Conservation (phyloP, 768 basidiomycete genomes). For the Trametes cinnabarina region DNA sequence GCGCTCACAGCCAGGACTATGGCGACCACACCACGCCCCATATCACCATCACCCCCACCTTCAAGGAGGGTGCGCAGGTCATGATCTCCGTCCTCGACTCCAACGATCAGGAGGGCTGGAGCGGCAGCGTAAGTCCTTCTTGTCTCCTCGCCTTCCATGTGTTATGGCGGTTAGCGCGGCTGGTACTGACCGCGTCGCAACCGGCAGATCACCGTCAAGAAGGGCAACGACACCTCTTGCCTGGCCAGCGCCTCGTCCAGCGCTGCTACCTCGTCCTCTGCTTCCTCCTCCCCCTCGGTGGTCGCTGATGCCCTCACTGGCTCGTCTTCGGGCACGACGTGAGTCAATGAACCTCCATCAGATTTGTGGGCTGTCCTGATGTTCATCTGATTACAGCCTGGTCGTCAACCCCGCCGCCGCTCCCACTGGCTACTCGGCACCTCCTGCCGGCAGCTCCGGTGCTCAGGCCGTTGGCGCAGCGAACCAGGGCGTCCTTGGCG, state of each 20-base stretch:
- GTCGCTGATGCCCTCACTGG: conserved; percentile 5
- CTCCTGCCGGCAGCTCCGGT: conserved; percentile 18
- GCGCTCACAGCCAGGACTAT: conserved; percentile 51
- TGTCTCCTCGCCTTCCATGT: not conserved
- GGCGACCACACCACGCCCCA: conserved; percentile 45
- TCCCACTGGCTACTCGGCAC: conserved; percentile 17
- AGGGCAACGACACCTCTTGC: conserved; percentile 40
- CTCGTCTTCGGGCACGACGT: conserved; percentile 16
- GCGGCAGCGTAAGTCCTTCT: conserved; percentile 53
- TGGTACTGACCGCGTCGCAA: not conserved
- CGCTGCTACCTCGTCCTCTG: conserved; percentile 11
- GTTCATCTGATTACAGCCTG: conserved; percentile 7
- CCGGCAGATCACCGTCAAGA: conserved; percentile 36
- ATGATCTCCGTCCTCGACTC: conserved; percentile 54
- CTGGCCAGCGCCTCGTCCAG: conserved; percentile 25
- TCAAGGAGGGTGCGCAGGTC: conserved; percentile 49
- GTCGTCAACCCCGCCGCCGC: conserved; percentile 11
- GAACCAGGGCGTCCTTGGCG: conserved; percentile 29
- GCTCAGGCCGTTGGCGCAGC: conserved; percentile 35
- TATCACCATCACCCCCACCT: conserved; percentile 42
- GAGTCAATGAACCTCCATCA: conserved; percentile 1
- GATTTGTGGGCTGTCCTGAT: conserved; percentile 1
- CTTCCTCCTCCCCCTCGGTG: not conserved
- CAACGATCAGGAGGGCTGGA: conserved; percentile 64
- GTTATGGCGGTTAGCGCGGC: not conserved